phyloP scores from a whole-genome alignment of 257 asterid genomes.

The Apocynum venetum region DNA sequence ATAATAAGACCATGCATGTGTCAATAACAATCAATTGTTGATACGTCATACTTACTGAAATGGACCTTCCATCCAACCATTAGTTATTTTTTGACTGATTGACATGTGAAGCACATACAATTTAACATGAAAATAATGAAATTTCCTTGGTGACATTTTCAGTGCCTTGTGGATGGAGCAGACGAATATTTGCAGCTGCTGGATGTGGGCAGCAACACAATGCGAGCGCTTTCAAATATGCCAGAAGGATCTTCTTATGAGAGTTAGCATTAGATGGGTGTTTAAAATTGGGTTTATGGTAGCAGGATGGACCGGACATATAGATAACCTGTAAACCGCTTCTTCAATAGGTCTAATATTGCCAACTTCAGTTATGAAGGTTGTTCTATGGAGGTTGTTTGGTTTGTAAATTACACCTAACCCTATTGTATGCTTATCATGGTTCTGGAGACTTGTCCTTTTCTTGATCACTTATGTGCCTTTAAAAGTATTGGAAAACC shows the following conservation, averaged over 20 bases:
- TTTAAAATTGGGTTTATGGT: not conserved
- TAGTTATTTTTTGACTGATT: not conserved
- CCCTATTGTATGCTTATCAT: not conserved
- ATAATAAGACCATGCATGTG: not conserved
- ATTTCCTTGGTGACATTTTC: conserved; percentile 11
- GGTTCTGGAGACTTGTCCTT: conserved; percentile 1
- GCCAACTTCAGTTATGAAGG: not conserved
- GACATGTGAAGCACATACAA: not conserved
- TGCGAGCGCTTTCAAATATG: conserved; percentile 62
- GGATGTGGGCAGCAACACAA: conserved; percentile 70
- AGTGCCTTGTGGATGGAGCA: conserved; percentile 91
- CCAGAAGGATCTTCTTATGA: conserved; percentile 47
- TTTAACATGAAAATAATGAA: not conserved
- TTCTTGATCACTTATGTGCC: not conserved
- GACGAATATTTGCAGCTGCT: conserved; percentile 90
- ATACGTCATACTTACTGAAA: not conserved
- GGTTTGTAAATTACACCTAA: not conserved
- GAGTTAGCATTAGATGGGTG: conserved; percentile 15
- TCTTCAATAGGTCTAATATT: not conserved
- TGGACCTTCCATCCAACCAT: not conserved
- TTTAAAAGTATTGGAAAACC: not conserved
- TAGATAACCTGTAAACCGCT: too few relatives aligned
- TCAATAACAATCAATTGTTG: not conserved
- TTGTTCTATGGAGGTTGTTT: not conserved
- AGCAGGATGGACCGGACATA: not conserved